Percentiles rank a stretch among this genome's conserved stretches.
Conservation (phyloP, 345 rosid species). For the Eucalyptus marginata region DNA sequence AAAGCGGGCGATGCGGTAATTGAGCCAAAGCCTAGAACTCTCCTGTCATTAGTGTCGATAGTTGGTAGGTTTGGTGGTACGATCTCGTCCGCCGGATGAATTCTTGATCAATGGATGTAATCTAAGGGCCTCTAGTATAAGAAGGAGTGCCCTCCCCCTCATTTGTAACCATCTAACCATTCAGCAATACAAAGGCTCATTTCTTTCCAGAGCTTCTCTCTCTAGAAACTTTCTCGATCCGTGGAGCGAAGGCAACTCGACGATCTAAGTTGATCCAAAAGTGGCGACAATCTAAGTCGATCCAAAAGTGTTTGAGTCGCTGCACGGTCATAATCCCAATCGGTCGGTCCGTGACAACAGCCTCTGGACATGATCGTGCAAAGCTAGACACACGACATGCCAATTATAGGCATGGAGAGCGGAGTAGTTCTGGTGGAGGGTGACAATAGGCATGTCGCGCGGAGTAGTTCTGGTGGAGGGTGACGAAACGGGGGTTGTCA, state of each 20-base stretch:
- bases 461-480: neutral
- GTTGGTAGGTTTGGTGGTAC: fast-evolving
- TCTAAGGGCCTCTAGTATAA: fast-evolving
- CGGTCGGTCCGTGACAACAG: too few relatives aligned
- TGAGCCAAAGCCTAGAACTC: too few relatives aligned
- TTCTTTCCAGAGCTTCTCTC: too few relatives aligned
- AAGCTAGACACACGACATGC: too few relatives aligned
- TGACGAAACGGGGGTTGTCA: neutral
- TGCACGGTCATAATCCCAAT: too few relatives aligned
- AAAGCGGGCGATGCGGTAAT: fast-evolving
- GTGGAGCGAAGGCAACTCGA: too few relatives aligned
- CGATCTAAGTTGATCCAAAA: too few relatives aligned
- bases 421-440: neutral
- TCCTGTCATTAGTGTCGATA: fast-evolving
- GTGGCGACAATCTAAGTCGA: fast-evolving
- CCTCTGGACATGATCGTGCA: neutral
- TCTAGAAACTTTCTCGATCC: fast-evolving
- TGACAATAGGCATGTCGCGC: too few relatives aligned
- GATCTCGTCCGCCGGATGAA: fast-evolving
- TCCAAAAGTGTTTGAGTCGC: fast-evolving
- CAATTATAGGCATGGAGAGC: too few relatives aligned
- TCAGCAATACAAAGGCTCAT: too few relatives aligned
- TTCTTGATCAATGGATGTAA: too few relatives aligned
- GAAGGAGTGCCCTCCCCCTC: fast-evolving
- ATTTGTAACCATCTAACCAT: too few relatives aligned